Conservation (phyloP, 352 stramenopile genomes). For the Phytopythium ostracodes region DNA sequence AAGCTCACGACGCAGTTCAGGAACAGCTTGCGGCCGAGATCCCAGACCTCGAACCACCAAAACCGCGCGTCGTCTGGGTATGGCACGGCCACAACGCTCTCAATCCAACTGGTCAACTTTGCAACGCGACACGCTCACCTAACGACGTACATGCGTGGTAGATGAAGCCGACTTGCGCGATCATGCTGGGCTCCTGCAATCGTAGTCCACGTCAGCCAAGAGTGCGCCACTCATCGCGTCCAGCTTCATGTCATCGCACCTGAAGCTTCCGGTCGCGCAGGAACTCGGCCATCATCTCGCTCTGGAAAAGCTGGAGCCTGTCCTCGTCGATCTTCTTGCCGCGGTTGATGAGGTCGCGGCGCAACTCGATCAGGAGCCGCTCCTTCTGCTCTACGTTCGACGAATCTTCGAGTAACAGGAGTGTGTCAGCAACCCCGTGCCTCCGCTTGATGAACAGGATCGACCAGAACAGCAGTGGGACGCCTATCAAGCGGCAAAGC, state of each 20-base stretch:
- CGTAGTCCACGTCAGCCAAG: neutral
- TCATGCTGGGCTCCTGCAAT: conserved; percentile 55
- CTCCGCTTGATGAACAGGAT: conserved; percentile 55
- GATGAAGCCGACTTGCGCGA: conserved; percentile 78
- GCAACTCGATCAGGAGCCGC: conserved; percentile 43
- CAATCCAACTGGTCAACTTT: too few relatives aligned
- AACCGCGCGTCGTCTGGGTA: conserved; percentile 45
- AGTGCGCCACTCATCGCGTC: neutral
- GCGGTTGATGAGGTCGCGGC: conserved; percentile 30
- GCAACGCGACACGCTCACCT: neutral
- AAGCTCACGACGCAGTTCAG: conserved; percentile 67
- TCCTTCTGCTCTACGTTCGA: conserved; percentile 36
- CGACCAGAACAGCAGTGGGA: conserved; percentile 66
- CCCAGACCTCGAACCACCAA: conserved; percentile 81
- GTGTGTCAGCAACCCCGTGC: conserved; percentile 39
- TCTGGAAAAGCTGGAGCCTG: conserved; percentile 39
- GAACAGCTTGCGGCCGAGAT: conserved; percentile 65
- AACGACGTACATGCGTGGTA: conserved; percentile 60
- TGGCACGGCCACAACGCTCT: neutral
- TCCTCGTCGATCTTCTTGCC: conserved; percentile 46
- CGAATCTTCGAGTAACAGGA: conserved; percentile 41
- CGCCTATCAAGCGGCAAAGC: conserved; percentile 23
- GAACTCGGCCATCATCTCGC: conserved; percentile 48
- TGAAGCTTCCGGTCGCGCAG: conserved; percentile 51
- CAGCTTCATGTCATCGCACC: too few relatives aligned